Conservation (phyloP, 345 rosid genomes). For the Citrus hindsii region DNA sequence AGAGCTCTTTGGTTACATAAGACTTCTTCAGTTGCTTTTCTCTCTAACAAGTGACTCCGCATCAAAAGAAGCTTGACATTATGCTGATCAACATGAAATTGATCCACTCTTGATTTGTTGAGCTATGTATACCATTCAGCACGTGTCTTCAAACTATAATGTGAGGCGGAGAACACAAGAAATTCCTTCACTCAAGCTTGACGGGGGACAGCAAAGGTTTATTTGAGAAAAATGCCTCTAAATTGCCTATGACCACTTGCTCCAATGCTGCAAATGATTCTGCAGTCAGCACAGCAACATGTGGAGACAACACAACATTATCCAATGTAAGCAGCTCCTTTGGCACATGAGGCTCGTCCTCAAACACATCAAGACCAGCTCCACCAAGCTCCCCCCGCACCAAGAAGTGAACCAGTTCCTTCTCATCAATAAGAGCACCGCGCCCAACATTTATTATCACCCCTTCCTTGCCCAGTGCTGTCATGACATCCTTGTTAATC, state of each 20-base stretch:
- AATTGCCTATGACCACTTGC: conserved; percentile 42
- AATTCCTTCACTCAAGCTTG: neutral
- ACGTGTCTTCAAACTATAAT: neutral
- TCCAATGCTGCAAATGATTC: conserved; percentile 39
- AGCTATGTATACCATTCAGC: too few species aligned
- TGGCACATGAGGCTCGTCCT: conserved; percentile 64
- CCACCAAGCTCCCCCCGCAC: conserved; percentile 61
- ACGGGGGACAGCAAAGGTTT: conserved; percentile 41
- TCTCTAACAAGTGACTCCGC: neutral
- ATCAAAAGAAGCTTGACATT: neutral
- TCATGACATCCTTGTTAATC: conserved; percentile 41
- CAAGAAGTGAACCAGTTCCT: conserved; percentile 59
- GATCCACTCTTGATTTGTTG: too few species aligned
- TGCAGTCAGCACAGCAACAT: conserved; percentile 44
- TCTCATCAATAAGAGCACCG: conserved; percentile 49
- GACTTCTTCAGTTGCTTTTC: neutral
- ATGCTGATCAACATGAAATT: neutral
- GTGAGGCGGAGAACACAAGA: neutral
- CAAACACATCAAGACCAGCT: conserved; percentile 82
- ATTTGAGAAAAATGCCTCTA: conserved; percentile 63
- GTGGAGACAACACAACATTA: conserved; percentile 78
- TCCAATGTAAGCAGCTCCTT: conserved; percentile 47
- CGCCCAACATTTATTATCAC: conserved; percentile 57
- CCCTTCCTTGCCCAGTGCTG: conserved; percentile 40
- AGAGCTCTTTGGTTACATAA: neutral